Percentiles rank a stretch among this genome's conserved stretches.
These are phyloP conservation scores for Colletotrichum caudatum DNA, from an alignment of 2,329 filamentous ascomycete species.

Conservation along the genomic window DNA sequence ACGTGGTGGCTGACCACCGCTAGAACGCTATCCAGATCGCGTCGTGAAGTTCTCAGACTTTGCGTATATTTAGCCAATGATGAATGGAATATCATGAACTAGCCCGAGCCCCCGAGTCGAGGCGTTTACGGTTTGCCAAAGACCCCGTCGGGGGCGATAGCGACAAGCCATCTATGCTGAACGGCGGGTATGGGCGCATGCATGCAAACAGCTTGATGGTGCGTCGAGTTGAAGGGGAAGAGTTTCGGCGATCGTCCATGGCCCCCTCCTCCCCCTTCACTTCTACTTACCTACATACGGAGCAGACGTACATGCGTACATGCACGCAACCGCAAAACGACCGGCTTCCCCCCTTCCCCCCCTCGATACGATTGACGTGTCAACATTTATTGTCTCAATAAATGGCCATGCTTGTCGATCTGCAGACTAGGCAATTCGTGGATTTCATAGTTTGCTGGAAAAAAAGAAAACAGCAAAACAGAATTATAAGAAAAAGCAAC, in stretches of 20 bases:
- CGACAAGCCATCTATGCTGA: background rate
- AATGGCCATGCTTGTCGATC: background rate
- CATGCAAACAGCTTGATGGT: background rate
- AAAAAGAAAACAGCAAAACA: background rate
- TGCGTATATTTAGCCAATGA: slow-evolving; percentile 4
- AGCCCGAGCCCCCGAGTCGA: slow-evolving; percentile 10
- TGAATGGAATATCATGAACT: background rate
- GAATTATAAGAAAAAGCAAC: background rate
- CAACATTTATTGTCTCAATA: background rate
- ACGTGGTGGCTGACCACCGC: slow-evolving; percentile 39
- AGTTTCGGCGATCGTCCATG: background rate
- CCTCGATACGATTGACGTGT: background rate
- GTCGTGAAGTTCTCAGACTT: slow-evolving; percentile 25
- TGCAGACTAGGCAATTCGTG: background rate
- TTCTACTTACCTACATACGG: background rate
- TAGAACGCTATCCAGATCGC: slow-evolving; percentile 32
- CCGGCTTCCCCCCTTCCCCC: background rate
- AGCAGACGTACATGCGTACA: background rate
- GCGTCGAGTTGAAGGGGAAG: background rate
- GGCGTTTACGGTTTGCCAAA: slow-evolving; percentile 17
- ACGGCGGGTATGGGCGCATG: background rate
- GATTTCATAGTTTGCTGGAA: background rate
- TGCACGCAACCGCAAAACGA: slow-evolving; percentile 31
- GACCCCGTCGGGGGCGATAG: background rate
- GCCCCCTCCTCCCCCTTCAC: background rate